Evolutionary conservation across 2,329 filamentous ascomycete genomes (phyloP).

Genomic region (Phialocephala sp.): DNA sequence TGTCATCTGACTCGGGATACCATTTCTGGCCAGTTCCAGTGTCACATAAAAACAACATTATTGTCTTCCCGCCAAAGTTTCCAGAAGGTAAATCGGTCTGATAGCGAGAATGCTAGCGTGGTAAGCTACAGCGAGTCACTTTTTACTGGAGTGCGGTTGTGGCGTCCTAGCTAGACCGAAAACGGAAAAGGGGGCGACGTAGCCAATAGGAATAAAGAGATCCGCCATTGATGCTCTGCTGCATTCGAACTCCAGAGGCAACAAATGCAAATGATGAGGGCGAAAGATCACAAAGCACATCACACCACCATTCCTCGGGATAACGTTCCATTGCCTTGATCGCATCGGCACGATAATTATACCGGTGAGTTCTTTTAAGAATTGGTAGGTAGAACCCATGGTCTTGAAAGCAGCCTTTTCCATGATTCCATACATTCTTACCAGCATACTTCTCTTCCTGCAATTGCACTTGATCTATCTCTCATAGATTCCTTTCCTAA

Average conservation of each 20-base stretch:
- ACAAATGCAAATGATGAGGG: no score
- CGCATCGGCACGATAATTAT: neutral
- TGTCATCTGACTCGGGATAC: neutral
- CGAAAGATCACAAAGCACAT: no score
- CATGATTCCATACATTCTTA: neutral
- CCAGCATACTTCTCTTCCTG: no score
- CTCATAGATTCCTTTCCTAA: no score
- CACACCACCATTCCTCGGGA: neutral
- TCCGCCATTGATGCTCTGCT: neutral
- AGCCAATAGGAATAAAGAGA: neutral
- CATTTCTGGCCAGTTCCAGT: neutral
- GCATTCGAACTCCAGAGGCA: neutral
- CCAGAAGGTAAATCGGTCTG: neutral
- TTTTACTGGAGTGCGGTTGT: neutral
- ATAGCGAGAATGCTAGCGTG: neutral
- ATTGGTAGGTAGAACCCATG: neutral
- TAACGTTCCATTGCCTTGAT: neutral
- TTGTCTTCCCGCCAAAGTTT: no score
- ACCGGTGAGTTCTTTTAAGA: neutral
- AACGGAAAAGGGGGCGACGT: conserved; percentile 3
- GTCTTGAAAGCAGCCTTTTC: neutral
- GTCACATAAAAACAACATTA: neutral
- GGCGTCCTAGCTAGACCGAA: neutral
- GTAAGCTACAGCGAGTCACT: no score
- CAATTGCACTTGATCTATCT: no score